A percentile compares a stretch with the other conserved stretches of the same genome.
Evolutionary conservation across 495 filamentous ascomycete genomes (phyloP).

Genomic region (Sphaerosporella brunnea): DNA sequence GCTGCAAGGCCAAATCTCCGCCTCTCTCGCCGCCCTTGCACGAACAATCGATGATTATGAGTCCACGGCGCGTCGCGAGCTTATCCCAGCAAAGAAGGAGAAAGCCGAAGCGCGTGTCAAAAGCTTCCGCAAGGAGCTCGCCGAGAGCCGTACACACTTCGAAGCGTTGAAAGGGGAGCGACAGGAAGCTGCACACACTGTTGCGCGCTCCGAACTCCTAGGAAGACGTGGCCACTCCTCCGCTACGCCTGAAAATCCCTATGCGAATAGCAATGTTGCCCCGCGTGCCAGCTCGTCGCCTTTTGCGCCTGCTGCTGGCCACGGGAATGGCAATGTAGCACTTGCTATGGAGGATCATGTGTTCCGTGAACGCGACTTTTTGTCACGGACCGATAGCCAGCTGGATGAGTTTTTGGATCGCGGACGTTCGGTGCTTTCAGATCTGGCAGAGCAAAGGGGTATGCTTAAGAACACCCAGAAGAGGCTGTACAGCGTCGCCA

Average conservation of each 20-base stretch:
- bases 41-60: conserved; percentile 91
- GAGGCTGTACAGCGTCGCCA: conserved; percentile 77
- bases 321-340: conserved; percentile 2
- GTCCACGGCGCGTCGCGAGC: conserved; percentile 65
- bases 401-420: conserved; percentile 88
- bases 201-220: conserved; percentile 66
- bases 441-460: conserved; percentile 77
- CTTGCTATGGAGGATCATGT: conserved; percentile 38
- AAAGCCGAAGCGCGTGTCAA: conserved; percentile 75
- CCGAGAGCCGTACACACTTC: conserved; percentile 59
- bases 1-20: conserved; percentile 62
- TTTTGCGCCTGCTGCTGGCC: conserved; percentile 15
- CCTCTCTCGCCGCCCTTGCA: conserved; percentile 70
- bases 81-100: conserved; percentile 69
- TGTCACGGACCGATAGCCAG: conserved; percentile 54
- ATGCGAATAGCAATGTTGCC: conserved; percentile 36
- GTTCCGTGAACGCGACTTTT: conserved; percentile 80
- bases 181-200: conserved; percentile 46
- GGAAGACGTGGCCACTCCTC: conserved; percentile 76
- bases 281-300: conserved; percentile 6
- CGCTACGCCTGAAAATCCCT: conserved; percentile 88
- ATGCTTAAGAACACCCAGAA: conserved; percentile 88
- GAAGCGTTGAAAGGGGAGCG: conserved; percentile 54
- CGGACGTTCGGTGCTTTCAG: conserved; percentile 72
- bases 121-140: conserved; percentile 67